Percentiles rank a stretch among this genome's conserved stretches.
These are phyloP conservation scores for Penicillium taxi DNA, from an alignment of 495 filamentous ascomycete species.

Conservation along the genomic window DNA sequence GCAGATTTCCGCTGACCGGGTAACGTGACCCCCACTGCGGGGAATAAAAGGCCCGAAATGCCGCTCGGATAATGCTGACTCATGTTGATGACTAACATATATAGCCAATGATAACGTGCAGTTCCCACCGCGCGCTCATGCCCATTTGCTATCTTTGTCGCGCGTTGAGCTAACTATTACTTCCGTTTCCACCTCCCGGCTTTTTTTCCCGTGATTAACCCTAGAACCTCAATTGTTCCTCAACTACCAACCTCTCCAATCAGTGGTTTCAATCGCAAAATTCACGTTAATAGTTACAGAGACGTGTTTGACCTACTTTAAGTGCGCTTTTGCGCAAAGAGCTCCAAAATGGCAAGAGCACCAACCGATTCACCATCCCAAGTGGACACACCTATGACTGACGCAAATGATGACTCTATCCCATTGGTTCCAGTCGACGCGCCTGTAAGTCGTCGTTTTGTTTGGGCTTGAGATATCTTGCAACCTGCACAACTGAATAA, in stretches of 20 bases:
- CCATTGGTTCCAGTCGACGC: constrained; percentile 41
- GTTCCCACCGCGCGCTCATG: constrained; percentile 24
- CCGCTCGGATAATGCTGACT: constrained; percentile 28
- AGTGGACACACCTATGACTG: constrained; percentile 50
- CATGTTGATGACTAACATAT: constrained; percentile 5
- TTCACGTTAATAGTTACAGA: constrained; percentile 3
- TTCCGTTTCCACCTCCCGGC: constrained; percentile 7
- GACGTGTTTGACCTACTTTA: constrained; percentile 11
- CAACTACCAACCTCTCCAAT: too few species aligned
- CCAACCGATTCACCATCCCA: constrained; percentile 42
- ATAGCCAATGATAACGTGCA: constrained; percentile 33
- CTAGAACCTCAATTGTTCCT: too few species aligned
- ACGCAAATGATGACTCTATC: constrained; percentile 48
- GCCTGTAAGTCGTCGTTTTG: constrained; percentile 29
- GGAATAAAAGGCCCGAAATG: constrained; percentile 24
- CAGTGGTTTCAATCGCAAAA: constrained; percentile 4
- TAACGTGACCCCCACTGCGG: constrained; percentile 38
- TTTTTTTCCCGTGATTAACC: too few species aligned
- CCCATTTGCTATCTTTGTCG: constrained; percentile 24
- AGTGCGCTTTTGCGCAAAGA: constrained; percentile 27
- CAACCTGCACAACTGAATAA: neutral
- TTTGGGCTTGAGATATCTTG: too few species aligned
- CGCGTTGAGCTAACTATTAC: too few species aligned
- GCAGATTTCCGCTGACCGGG: constrained; percentile 33
- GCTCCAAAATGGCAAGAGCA: constrained; percentile 52